phyloP scores from a whole-genome alignment of 176 grass and related monocot genomes.

The Avena eriantha region DNA sequence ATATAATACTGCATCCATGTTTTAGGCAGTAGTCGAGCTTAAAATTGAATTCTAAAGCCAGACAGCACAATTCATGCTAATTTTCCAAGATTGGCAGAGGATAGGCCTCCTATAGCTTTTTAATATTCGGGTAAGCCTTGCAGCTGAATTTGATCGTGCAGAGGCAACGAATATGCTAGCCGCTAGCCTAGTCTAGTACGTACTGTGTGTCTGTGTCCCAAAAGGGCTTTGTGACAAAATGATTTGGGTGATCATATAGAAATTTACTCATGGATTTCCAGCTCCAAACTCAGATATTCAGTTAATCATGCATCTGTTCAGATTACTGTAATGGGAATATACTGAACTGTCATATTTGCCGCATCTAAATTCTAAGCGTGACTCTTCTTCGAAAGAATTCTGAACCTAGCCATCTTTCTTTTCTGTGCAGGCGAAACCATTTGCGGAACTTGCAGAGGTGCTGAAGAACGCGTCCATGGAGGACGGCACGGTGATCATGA shows the following conservation, averaged over 20 bases:
- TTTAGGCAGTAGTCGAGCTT: not conserved
- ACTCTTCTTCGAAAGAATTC: too few species aligned
- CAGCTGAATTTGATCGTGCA: constrained; percentile 15
- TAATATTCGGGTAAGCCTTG: constrained; percentile 17
- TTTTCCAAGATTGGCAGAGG: not conserved
- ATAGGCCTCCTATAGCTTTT: constrained; percentile 18
- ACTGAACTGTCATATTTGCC: not conserved
- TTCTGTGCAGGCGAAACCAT: constrained; percentile 35
- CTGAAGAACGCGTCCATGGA: constrained; percentile 77
- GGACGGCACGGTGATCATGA: constrained; percentile 78
- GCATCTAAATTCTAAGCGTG: not conserved
- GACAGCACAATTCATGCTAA: not conserved
- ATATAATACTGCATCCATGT: not conserved
- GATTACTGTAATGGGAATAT: not conserved
- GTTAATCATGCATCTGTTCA: not conserved
- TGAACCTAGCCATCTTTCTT: not conserved
- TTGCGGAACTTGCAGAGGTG: constrained; percentile 38
- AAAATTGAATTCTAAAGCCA: not conserved
- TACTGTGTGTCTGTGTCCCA: not conserved
- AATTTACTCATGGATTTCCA: not conserved
- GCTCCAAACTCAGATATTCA: not conserved
- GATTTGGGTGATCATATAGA: not conserved
- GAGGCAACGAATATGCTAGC: constrained; percentile 55
- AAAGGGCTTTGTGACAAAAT: not conserved
- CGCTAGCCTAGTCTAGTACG: not conserved